Base-by-base conservation (phyloP, 805 yeast genomes). In the Candida broadrunensis region DNA sequence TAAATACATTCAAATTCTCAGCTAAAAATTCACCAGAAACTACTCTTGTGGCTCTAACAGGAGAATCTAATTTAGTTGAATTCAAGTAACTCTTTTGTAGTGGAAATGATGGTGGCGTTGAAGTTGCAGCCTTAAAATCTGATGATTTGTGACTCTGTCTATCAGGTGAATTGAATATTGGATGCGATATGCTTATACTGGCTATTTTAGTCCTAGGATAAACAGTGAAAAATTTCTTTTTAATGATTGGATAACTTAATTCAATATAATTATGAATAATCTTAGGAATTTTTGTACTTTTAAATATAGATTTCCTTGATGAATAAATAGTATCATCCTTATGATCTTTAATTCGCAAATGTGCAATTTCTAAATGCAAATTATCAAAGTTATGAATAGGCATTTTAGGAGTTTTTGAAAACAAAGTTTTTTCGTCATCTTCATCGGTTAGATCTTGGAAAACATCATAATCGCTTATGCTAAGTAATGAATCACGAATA, bases 151-250 rank as follows among this genome's bases (percentile, higher is more conserved):
- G 6, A 7, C 12, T 37, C 4, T 15, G 23, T 31, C 33, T 35
- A 12, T 39, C 47, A 19, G 64, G 57, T 5, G 70, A 62, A 24
- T 50, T 48, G 41, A 63, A 62, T 2, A 63, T 59, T 4, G 61
- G 58, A 39, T 67, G 69, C 14, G 52, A 46, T 1, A 60, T 55
- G 24, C 63, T 49, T 13, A 63, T 58, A 24, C 51, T 45, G 8
- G 72, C 68, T 16, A 66, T 60, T 21, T 41, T 38, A 9, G 61
- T 47, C 3, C 40, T 44, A 3, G 45, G 40, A 9, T 29, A n/a
- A 11, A 34, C 41, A 1, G 33, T 37, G 21, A 34, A 13, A 15
- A 24, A 20, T 36, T 35, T 48, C 47, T 65, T 60, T 26, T 49
- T 49, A 20, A 67, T 51, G 2, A 48, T 47, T 3, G 64, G 67